A percentile compares a stretch with the other conserved stretches of the same genome.
Conservation (phyloP, 306 rosid genomes). For the Quercus alba region DNA sequence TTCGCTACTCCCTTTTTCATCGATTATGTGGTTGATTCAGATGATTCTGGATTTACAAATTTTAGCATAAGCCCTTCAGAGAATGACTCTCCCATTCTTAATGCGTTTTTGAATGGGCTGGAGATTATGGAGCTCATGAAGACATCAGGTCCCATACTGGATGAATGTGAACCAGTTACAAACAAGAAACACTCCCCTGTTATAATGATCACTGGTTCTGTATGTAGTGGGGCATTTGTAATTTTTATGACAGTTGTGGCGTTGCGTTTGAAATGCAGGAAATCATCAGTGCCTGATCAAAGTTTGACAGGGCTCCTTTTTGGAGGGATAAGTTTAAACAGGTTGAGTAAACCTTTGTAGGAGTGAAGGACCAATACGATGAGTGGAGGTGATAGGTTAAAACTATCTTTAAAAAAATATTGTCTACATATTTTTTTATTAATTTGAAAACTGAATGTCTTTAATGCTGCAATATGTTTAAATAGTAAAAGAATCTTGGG, state of each 20-base stretch:
- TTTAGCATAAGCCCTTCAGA: not conserved
- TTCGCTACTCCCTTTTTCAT: too few species aligned
- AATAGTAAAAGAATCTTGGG: too few species aligned
- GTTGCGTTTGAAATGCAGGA: constrained; percentile 24
- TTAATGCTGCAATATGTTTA: too few species aligned
- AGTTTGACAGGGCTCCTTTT: too few species aligned
- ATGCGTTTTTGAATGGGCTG: constrained; percentile 37
- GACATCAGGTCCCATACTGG: not conserved
- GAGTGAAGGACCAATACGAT: too few species aligned
- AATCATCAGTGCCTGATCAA: too few species aligned
- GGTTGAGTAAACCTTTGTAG: too few species aligned
- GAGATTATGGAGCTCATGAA: constrained; percentile 38
- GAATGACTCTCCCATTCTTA: rapidly evolving
- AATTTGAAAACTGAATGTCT: too few species aligned
- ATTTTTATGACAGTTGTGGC: not conserved
- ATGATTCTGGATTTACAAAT: not conserved
- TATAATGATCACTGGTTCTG: constrained; percentile 19
- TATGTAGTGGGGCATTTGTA: constrained; percentile 23
- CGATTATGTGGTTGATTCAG: too few species aligned
- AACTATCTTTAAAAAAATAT: too few species aligned
- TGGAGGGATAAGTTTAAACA: too few species aligned
- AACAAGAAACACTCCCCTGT: not conserved
- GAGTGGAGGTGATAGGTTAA: rapidly evolving
- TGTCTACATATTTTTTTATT: too few species aligned
- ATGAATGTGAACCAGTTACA: not conserved